Base-by-base conservation (phyloP, 345 rosid species). In the Luvunga scandens region DNA sequence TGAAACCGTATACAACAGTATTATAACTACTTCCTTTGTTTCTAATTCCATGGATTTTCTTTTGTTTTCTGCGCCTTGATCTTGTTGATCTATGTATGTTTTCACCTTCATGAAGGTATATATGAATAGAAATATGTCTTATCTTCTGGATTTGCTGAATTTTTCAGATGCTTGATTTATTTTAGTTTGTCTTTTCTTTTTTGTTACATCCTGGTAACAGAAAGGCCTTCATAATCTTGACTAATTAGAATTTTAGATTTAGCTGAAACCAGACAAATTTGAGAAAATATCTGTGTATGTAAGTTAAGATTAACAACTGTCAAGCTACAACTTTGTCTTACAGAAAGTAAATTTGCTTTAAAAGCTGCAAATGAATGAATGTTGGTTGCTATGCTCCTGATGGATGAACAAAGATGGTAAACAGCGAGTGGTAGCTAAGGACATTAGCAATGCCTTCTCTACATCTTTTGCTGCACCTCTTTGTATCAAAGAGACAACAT, bases 371-470 rank as follows among this genome's bases (percentile, higher is more conserved):
- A 72, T 31, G 3, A 72, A 5, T 72, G 57, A 21, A 12, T 55
- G 64, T 22, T 31, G 45, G 13, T 31, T 33, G 19, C 27, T 56
- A 31, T 31, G 64, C 38, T n/a, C 75, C 30, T 72, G 50, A 31
- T 30, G 63, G 63, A 72, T 7, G 22, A 33, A 45, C 2, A 22
- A 14, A 36, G 48, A 61, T 5, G 76, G 34, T 2, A 31, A 80
- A 24, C 79, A 69, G 7, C n/a, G 65, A 61, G 21, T 21, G 7
- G 50, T 59, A 27, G 69, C 22, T n/a, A 71, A 55, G 9, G 80
- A 64, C 3, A 38, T 66, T 4, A 81, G 64, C 69, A 81, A 30
- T 53, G 80, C 77, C 10, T 42, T 71, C 66, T 69, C 79, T 28
- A 69, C 22, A 18, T 62, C 69, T 48, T 62, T 63, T 25, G 45